Percentiles rank a stretch among this genome's conserved stretches.
Conservation (phyloP, 116 monocot species). For the Phalaenopsis hybrid region DNA sequence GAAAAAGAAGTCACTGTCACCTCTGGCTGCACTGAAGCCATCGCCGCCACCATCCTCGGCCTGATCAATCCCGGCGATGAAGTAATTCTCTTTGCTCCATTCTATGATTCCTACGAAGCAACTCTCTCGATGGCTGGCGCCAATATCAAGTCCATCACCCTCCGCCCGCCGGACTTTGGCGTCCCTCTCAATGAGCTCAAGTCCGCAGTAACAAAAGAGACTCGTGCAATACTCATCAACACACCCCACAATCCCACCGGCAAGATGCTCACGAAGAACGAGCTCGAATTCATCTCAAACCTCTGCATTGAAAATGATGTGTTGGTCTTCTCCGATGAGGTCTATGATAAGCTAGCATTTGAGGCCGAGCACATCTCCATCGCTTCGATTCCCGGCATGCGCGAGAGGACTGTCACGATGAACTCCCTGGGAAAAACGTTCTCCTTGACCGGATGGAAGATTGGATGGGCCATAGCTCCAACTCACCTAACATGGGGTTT, state of each 20-base stretch:
- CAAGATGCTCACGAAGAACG: constrained; percentile 79
- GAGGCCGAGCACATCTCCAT: constrained; percentile 73
- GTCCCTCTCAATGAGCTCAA: constrained; percentile 71
- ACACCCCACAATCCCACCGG: constrained; percentile 98
- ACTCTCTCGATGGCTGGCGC: constrained; percentile 95
- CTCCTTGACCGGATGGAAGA: constrained; percentile 97
- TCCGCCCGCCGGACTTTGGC: constrained; percentile 72
- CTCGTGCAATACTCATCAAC: constrained; percentile 83
- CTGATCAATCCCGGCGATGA: constrained; percentile 93
- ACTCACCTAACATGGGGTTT: constrained; percentile 76
- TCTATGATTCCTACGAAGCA: constrained; percentile 92
- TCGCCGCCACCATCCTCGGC: constrained; percentile 89
- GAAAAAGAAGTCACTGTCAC: constrained; percentile 98
- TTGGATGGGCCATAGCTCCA: constrained; percentile 94
- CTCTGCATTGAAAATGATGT: constrained; percentile 82
- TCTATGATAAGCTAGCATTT: constrained; percentile 91
- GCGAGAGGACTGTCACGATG: constrained; percentile 87
- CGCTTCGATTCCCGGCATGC: constrained; percentile 84
- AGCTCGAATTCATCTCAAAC: constrained; percentile 70
- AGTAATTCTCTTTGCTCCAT: constrained; percentile 89
- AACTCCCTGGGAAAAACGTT: constrained; percentile 99
- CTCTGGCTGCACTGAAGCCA: constrained; percentile 95
- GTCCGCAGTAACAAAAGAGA: constrained; percentile 48
- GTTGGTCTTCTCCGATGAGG: constrained; percentile 83
- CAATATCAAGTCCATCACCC: constrained; percentile 63